Percentiles rank a stretch among this genome's conserved stretches.
These are phyloP conservation scores for Vanderwaltozyma verrucispora DNA, from an alignment of 805 yeast species.

Conservation along the genomic window DNA sequence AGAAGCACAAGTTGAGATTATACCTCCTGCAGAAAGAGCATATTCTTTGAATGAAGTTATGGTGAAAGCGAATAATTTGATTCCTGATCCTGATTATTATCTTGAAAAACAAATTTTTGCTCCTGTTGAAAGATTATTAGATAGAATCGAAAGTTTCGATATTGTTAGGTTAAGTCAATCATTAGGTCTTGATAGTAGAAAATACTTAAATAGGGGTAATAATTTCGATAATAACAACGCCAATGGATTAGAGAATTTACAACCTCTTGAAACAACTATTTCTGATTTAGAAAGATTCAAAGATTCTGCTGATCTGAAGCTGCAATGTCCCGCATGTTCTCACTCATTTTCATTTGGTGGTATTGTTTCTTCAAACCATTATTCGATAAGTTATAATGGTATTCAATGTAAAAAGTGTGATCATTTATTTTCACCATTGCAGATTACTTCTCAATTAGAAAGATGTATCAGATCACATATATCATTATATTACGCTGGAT, in stretches of 20 bases:
- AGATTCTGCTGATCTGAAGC: constrained; percentile 41
- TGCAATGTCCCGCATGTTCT: constrained; percentile 55
- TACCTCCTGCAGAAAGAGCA: constrained; percentile 48
- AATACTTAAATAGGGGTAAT: constrained; percentile 36
- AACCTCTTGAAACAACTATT: constrained; percentile 73
- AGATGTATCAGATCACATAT: constrained; percentile 57
- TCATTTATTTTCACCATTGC: constrained; percentile 38
- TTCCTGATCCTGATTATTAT: constrained; percentile 70
- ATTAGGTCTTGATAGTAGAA: constrained; percentile 66
- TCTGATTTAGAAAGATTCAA: constrained; percentile 77
- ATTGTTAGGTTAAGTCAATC: constrained; percentile 63
- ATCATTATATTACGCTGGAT: constrained; percentile 72
- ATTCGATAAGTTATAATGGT: constrained; percentile 58
- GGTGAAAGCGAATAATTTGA: constrained; percentile 37
- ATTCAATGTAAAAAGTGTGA: constrained; percentile 58
- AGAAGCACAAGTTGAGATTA: constrained; percentile 5
- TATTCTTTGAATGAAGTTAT: constrained; percentile 68
- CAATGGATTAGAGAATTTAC: constrained; percentile 34
- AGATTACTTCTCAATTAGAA: constrained; percentile 66
- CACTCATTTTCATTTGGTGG: constrained; percentile 62
- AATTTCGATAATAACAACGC: constrained; percentile 20
- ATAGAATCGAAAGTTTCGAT: constrained; percentile 80
- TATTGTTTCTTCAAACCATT: constrained; percentile 49
- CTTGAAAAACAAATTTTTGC: constrained; percentile 82
- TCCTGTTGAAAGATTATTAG: constrained; percentile 81